Evolutionary conservation across 1,284 basidiomycete genomes (phyloP).

Genomic region (Naganishia sp.): DNA sequence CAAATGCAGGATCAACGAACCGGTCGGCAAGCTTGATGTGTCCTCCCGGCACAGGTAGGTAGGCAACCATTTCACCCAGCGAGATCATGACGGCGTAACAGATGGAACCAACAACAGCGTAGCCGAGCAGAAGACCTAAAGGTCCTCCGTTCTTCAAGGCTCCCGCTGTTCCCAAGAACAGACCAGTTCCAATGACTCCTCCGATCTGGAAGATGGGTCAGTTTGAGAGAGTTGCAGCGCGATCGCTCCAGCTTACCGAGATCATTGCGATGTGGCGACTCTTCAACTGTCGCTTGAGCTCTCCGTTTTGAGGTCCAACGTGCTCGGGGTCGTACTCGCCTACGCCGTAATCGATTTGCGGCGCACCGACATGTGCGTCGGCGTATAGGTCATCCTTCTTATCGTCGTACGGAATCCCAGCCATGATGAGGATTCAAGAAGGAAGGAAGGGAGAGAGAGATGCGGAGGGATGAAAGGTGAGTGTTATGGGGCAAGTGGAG

Average conservation of each 20-base stretch:
- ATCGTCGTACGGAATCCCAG: constrained; percentile 26
- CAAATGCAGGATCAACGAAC: constrained; percentile 76
- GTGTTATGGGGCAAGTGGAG: no score
- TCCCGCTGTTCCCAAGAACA: constrained; percentile 39
- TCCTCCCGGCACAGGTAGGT: constrained; percentile 61
- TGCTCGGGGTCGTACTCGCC: constrained; percentile 7
- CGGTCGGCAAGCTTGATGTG: constrained; percentile 77
- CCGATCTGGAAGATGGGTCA: constrained; percentile 38
- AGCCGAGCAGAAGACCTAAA: constrained; percentile 53
- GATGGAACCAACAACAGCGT: constrained; percentile 50
- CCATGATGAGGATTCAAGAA: constrained; percentile 5
- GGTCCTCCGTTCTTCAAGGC: constrained; percentile 54
- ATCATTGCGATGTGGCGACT: constrained; percentile 29
- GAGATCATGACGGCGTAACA: constrained; percentile 54
- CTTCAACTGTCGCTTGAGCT: constrained; percentile 14
- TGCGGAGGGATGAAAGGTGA: not conserved
- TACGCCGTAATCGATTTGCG: constrained; percentile 16
- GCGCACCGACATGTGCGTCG: constrained; percentile 26
- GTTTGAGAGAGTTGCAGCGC: no score
- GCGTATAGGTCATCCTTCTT: constrained; percentile 25
- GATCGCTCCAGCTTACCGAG: not conserved
- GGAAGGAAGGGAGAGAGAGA: not conserved
- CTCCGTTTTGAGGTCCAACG: not conserved
- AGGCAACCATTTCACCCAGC: constrained; percentile 56
- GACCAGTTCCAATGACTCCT: constrained; percentile 42